Evolutionary conservation across 305 asterid genomes (phyloP), one percentile per base, ranked within the genome.

Genomic region (Fraxinus angustifolia): DNA sequence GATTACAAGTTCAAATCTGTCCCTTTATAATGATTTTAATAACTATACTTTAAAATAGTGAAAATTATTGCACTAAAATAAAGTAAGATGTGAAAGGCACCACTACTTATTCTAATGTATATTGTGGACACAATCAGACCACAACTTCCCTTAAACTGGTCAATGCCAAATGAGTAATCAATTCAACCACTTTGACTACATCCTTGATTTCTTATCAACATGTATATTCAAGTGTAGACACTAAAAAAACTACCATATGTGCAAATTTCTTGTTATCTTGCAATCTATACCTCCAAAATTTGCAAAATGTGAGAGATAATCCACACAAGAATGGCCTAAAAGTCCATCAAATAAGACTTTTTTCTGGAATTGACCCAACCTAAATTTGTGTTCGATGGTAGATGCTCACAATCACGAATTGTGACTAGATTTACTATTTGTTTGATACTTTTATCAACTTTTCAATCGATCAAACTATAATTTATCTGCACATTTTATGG

Each of bases 91-190:
- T 10, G 82, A 68, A 68, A 68, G 77, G 53, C 48, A 42, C 67
- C 70, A 60, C 70, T 16, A 48, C 58, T 48, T 21, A 6, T 6
- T 60, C 3, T 6, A 19, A 1, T 7, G 14, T 17, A 6, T 58
- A 65, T 79, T 68, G 82, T 79, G 82, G 78, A 68, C 56, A 70
- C 50, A 17, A 45, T 68, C 28, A 48, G 38, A 67, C 72, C 82
- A 79, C 82, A 45, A 67, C 78, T 71, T 50, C 19, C 71, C 56
- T 45, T 33, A 12, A 31, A 5, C 36, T 71, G 33, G 72, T 62
- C 72, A 62, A 62, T 21, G 1, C 11, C 31, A 2, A 60, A 60
- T 7, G 70, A 60, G 14, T 23, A 21, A 62, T 2, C 11, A 60
- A 60, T 17, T 6, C 8, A 56, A 17, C 26, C 3, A 16, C 67